Conservation (phyloP, 1,284 basidiomycete species). For the Ustilago tritici region DNA sequence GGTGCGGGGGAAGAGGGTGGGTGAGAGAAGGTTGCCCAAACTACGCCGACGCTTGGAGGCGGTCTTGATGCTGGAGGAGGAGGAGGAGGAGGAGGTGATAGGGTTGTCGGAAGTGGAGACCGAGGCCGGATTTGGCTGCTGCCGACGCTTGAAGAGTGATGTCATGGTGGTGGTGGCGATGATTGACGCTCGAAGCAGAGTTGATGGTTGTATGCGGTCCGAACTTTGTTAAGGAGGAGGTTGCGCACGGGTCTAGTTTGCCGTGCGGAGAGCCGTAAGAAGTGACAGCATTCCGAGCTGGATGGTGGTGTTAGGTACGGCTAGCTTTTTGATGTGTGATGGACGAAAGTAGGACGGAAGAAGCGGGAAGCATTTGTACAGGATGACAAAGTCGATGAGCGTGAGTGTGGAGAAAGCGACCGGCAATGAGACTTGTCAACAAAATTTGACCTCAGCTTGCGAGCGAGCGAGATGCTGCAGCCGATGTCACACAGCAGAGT, state of each 20-base stretch:
- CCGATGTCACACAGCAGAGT: neutral
- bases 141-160: constrained; percentile 46
- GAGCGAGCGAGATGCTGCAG: neutral
- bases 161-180: constrained; percentile 16
- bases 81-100: constrained; percentile 1
- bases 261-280: neutral
- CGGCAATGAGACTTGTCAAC: neutral
- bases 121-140: constrained; percentile 40
- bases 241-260: neutral
- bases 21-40: constrained; percentile 44
- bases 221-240: neutral
- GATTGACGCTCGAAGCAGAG: neutral
- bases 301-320: neutral
- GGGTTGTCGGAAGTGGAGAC: constrained; percentile 17
- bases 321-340: neutral
- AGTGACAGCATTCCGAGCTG: neutral
- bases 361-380: neutral
- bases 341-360: neutral
- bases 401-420: neutral
- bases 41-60: constrained; percentile 38
- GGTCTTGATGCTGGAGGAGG: constrained; percentile 13
- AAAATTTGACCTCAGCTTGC: neutral
- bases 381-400: neutral
- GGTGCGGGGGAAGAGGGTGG: constrained; percentile 28
- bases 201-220: neutral